phyloP scores from a whole-genome alignment of 352 stramenopile species.

The Phytopythium montanum region DNA sequence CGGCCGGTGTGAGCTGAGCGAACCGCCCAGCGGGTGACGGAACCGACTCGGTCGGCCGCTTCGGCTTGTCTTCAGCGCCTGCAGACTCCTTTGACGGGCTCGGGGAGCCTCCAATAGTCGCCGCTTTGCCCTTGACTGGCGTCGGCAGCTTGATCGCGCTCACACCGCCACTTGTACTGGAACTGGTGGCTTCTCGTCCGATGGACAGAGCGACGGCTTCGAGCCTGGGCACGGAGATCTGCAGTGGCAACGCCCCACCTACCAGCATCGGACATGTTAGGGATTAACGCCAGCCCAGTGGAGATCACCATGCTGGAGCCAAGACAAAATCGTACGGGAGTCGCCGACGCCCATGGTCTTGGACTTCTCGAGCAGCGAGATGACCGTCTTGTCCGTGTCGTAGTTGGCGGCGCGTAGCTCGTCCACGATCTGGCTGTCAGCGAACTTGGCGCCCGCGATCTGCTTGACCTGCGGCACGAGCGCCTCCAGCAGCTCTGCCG shows the following conservation, averaged over 20 bases:
- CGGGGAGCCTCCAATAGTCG: conserved; percentile 34
- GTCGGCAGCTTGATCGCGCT: conserved; percentile 32
- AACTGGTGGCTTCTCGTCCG: conserved; percentile 22
- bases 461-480: conserved; percentile 58
- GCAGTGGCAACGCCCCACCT: conserved; percentile 43
- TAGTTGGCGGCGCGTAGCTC: conserved; percentile 74
- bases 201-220: conserved; percentile 56
- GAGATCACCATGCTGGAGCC: not conserved
- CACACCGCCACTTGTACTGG: not conserved
- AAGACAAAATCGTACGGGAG: conserved; percentile 8
- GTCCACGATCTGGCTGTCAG: conserved; percentile 54
- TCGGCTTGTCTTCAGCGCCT: conserved; percentile 3
- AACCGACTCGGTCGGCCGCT: conserved; percentile 4
- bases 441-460: conserved; percentile 48
- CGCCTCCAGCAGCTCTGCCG: conserved; percentile 45
- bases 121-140: conserved; percentile 39
- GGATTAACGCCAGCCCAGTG: not conserved
- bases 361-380: conserved; percentile 66
- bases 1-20: conserved; percentile 42
- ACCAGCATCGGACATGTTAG: not conserved
- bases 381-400: conserved; percentile 69
- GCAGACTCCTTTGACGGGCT: conserved; percentile 1
- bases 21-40: not conserved
- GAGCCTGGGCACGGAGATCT: conserved; percentile 63
- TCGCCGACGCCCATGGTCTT: conserved; percentile 34